These are phyloP conservation scores for Volvox carteri DNA, from an alignment of 163 green algal genomes.

Conservation along the genomic window DNA sequence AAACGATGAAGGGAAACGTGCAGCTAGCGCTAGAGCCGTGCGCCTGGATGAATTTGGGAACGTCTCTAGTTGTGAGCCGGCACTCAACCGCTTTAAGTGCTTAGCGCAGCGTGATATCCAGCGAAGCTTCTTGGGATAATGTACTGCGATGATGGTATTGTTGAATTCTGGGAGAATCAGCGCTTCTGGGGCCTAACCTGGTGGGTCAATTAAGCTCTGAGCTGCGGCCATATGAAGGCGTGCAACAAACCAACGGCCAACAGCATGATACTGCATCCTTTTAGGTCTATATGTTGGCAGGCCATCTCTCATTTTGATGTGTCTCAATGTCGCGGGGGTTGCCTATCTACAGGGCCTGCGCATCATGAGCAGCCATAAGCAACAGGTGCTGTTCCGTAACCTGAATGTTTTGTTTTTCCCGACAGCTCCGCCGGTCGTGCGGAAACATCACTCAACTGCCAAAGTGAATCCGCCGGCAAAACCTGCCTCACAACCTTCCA, in stretches of 20 bases:
- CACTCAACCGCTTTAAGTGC: not conserved
- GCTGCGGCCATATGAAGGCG: not conserved
- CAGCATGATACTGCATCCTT: too few species aligned
- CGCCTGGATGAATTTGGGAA: not conserved
- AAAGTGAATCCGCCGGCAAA: too few species aligned
- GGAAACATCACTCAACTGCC: too few species aligned
- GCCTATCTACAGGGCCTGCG: too few species aligned
- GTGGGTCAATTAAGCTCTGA: constrained; percentile 37
- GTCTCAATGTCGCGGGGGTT: too few species aligned
- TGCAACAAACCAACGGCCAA: not conserved
- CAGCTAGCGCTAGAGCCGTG: not conserved
- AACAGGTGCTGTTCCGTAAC: too few species aligned
- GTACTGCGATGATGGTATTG: constrained; percentile 18
- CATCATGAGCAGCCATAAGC: too few species aligned
- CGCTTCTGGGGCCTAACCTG: constrained; percentile 58
- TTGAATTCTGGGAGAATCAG: constrained; percentile 60
- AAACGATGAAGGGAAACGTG: not conserved
- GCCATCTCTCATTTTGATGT: too few species aligned
- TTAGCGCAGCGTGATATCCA: not conserved
- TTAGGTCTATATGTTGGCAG: too few species aligned
- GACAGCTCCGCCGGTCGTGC: too few species aligned
- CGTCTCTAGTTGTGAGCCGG: not conserved
- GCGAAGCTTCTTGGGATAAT: not conserved
- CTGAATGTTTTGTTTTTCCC: too few species aligned
- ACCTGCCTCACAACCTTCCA: too few species aligned